Evolutionary conservation across 176 grass and related monocot genomes (phyloP).

Genomic region (Carex pumila): DNA sequence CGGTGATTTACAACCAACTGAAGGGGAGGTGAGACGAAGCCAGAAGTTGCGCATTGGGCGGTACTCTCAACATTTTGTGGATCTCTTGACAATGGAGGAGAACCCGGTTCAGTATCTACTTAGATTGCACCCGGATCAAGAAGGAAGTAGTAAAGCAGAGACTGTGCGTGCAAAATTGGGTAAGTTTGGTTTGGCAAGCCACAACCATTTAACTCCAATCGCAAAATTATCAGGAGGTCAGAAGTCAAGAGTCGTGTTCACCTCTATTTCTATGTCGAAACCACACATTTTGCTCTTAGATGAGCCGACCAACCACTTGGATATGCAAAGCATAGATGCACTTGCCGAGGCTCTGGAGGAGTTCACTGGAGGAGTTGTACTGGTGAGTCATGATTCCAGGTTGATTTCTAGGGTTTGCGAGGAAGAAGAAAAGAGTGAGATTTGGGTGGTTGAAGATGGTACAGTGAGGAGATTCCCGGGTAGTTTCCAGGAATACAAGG

Average conservation of each 20-base stretch:
- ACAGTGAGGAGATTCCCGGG: slow-evolving; percentile 71
- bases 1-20: slow-evolving; percentile 65
- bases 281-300: slow-evolving; percentile 92
- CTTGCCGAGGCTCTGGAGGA: slow-evolving; percentile 85
- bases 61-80: slow-evolving; percentile 97
- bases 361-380: slow-evolving; percentile 87
- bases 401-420: slow-evolving; percentile 94
- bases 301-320: slow-evolving; percentile 96
- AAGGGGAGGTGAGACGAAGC: slow-evolving; percentile 78
- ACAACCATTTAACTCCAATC: slow-evolving; percentile 97
- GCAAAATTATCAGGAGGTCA: slow-evolving; percentile 92
- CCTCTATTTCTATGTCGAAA: slow-evolving; percentile 93
- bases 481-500: slow-evolving; percentile 92
- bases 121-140: slow-evolving; percentile 85
- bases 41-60: slow-evolving; percentile 89
- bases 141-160: slow-evolving; percentile 87
- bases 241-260: slow-evolving; percentile 88
- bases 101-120: slow-evolving; percentile 90
- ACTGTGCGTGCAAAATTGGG: slow-evolving; percentile 88
- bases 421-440: slow-evolving; percentile 74
- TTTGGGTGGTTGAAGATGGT: slow-evolving; percentile 95
- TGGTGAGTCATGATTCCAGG: slow-evolving; percentile 85
- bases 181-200: slow-evolving; percentile 89
- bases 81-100: slow-evolving; percentile 93
- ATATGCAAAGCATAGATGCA: slow-evolving; percentile 98